Percentiles rank a stretch among this genome's conserved stretches.
Evolutionary conservation across 768 basidiomycete genomes (phyloP).

Genomic region (Pisolithus tinctorius): DNA sequence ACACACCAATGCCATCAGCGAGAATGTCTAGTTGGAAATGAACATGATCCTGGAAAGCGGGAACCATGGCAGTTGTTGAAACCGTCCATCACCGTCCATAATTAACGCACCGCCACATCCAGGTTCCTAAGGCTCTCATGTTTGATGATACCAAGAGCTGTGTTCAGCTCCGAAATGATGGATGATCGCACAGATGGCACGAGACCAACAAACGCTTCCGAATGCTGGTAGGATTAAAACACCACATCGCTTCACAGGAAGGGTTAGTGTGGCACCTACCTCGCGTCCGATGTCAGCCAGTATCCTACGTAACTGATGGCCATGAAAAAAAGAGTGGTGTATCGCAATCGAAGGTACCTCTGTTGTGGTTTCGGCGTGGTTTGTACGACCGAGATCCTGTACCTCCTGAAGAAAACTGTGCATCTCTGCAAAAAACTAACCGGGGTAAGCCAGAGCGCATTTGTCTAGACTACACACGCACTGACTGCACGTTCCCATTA

Average conservation of each 20-base stretch:
- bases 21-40: constrained; percentile 23
- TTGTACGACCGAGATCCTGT: constrained; percentile 12
- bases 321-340: constrained; percentile 9
- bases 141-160: constrained; percentile 21
- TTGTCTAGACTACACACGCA: constrained; percentile 4
- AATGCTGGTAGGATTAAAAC: constrained; percentile 15
- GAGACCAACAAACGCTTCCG: constrained; percentile 20
- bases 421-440: constrained; percentile 19
- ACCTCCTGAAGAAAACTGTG: constrained; percentile 15
- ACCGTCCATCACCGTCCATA: background rate
- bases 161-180: constrained; percentile 16
- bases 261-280: constrained; percentile 7
- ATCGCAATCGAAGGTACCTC: constrained; percentile 13
- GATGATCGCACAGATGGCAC: constrained; percentile 18
- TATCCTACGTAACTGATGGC: constrained; percentile 17
- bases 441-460: constrained; percentile 1
- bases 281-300: constrained; percentile 18
- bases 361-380: constrained; percentile 15
- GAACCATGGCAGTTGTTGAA: background rate
- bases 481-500: constrained; percentile 15
- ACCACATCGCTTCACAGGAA: background rate
- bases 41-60: constrained; percentile 22
- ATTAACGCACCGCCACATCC: constrained; percentile 16
- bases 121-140: constrained; percentile 23
- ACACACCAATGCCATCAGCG: constrained; percentile 15